Conservation (phyloP, 495 filamentous ascomycete species). For the Hypoxylon rickii region DNA sequence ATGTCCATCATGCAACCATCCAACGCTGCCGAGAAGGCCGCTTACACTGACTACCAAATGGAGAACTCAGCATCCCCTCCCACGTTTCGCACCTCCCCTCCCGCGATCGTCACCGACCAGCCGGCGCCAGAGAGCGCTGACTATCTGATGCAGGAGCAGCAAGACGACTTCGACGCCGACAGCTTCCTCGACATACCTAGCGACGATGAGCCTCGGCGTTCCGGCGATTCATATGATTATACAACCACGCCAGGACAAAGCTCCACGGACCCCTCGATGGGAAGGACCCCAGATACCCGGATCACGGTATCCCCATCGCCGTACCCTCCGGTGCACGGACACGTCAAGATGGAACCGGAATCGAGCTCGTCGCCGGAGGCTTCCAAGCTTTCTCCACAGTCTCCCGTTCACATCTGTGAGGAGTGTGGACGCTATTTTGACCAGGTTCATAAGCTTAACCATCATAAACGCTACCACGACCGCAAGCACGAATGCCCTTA, state of each 20-base stretch:
- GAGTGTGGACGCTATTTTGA: slow-evolving; percentile 50
- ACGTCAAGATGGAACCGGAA: slow-evolving; percentile 30
- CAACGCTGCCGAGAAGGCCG: slow-evolving; percentile 45
- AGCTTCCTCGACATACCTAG: slow-evolving; percentile 39
- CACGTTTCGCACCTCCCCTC: slow-evolving; percentile 20
- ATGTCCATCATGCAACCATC: slow-evolving; percentile 54
- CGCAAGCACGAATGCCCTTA: slow-evolving; percentile 50
- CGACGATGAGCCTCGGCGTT: slow-evolving; percentile 36
- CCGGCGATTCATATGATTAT: slow-evolving; percentile 42
- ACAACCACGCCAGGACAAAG: slow-evolving; percentile 47
- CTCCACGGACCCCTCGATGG: slow-evolving; percentile 44
- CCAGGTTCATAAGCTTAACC: slow-evolving; percentile 55
- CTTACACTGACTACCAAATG: slow-evolving; percentile 48
- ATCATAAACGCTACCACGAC: slow-evolving; percentile 56
- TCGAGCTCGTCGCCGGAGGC: slow-evolving; percentile 32
- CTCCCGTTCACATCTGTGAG: slow-evolving; percentile 43
- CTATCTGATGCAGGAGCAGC: slow-evolving; percentile 5
- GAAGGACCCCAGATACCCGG: slow-evolving; percentile 50
- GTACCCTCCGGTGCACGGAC: slow-evolving; percentile 22
- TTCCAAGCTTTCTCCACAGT: slow-evolving; percentile 37
- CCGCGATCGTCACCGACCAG: slow-evolving; percentile 34
- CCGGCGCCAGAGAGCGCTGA: slow-evolving; percentile 17
- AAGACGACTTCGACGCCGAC: slow-evolving; percentile 37
- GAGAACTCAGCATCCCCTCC: slow-evolving; percentile 45
- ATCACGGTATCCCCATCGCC: slow-evolving; percentile 47